phyloP scores from a whole-genome alignment of 768 basidiomycete species.

The Cantharellus anzutake region DNA sequence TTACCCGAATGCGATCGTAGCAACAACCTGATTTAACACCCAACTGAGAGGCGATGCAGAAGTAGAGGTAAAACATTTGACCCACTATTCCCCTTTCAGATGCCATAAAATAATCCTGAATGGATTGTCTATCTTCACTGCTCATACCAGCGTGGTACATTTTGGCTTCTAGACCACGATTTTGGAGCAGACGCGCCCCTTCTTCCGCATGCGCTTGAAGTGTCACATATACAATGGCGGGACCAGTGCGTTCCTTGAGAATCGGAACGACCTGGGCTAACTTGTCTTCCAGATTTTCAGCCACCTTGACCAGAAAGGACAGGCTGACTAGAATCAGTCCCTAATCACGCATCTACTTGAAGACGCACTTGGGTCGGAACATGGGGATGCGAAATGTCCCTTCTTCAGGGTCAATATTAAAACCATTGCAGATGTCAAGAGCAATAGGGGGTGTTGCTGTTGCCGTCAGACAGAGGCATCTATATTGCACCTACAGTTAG shows the following conservation, averaged over 20 bases:
- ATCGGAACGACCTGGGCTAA: constrained; percentile 21
- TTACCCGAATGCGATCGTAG: constrained; percentile 28
- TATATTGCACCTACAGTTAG: background rate
- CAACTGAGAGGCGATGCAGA: background rate
- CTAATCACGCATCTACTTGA: background rate
- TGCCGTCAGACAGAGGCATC: constrained; percentile 26
- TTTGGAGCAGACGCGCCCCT: constrained; percentile 16
- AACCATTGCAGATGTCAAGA: constrained; percentile 26
- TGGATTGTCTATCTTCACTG: constrained; percentile 18
- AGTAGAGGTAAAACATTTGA: background rate
- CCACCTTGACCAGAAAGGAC: constrained; percentile 19
- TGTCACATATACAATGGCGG: constrained; percentile 29
- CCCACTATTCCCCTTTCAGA: constrained; percentile 20
- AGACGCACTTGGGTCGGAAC: constrained; percentile 25
- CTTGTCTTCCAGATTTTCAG: constrained; percentile 12
- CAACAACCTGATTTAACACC: constrained; percentile 9
- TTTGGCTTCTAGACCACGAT: constrained; percentile 15
- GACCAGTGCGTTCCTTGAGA: constrained; percentile 20
- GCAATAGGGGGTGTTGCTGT: constrained; percentile 27
- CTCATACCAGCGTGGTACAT: constrained; percentile 27
- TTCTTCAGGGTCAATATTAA: constrained; percentile 21
- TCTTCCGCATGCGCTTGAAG: constrained; percentile 25
- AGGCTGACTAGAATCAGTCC: constrained; percentile 15
- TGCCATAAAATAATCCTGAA: constrained; percentile 24
- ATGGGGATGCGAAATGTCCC: constrained; percentile 27